Conservation (phyloP, 2,329 filamentous ascomycete genomes). For the Fusarium sulawesiense region DNA sequence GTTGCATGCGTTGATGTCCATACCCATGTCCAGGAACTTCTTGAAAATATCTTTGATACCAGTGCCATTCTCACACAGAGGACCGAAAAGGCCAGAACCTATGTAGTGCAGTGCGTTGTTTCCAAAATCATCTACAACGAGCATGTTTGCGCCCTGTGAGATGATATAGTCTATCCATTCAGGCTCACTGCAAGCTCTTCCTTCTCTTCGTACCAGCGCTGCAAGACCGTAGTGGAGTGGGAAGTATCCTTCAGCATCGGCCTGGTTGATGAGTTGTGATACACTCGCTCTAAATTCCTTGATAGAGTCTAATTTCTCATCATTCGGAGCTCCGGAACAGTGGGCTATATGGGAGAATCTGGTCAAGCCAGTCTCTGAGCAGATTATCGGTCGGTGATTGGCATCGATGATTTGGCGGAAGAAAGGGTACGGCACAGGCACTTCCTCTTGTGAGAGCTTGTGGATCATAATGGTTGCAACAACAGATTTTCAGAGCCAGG, state of each 20-base stretch:
- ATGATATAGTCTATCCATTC: slow-evolving; percentile 24
- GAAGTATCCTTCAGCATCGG: slow-evolving; percentile 26
- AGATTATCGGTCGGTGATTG: slow-evolving; percentile 49
- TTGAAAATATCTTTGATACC: slow-evolving; percentile 1
- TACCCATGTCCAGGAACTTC: slow-evolving; percentile 9
- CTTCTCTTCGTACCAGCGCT: background rate
- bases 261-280: slow-evolving; percentile 18
- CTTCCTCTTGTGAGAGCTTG: slow-evolving; percentile 22
- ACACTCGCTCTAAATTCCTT: slow-evolving; percentile 2
- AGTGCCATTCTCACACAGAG: background rate
- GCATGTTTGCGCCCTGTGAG: slow-evolving; percentile 19
- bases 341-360: slow-evolving; percentile 49
- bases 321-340: slow-evolving; percentile 26
- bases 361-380: slow-evolving; percentile 52
- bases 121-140: slow-evolving; percentile 8
- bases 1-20: slow-evolving; percentile 33
- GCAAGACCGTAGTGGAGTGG: slow-evolving; percentile 33
- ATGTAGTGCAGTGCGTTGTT: slow-evolving; percentile 32
- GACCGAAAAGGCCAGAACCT: background rate
- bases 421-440: slow-evolving; percentile 54
- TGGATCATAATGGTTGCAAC: slow-evolving; percentile 46
- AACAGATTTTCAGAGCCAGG: slow-evolving; percentile 55
- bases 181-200: background rate
- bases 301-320: background rate
- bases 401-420: slow-evolving; percentile 55